Conservation (phyloP, 2,329 filamentous ascomycete species). For the Xylariaceae sp. region DNA sequence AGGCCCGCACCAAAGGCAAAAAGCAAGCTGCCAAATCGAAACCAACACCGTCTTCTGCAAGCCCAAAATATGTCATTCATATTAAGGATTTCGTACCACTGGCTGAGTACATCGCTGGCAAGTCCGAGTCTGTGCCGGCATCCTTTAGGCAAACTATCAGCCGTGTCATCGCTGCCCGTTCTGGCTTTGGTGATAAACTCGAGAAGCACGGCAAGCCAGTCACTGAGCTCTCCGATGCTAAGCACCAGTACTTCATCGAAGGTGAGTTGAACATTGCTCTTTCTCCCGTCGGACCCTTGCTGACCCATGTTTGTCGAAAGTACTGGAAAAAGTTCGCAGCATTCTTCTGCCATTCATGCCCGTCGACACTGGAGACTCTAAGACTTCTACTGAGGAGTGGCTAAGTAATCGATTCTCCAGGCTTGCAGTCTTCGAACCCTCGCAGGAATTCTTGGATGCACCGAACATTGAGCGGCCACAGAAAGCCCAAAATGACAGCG, state of each 20-base stretch:
- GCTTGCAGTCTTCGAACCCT: slow-evolving; percentile 38
- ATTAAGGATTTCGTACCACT: slow-evolving; percentile 38
- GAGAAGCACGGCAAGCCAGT: slow-evolving; percentile 11
- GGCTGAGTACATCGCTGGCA: slow-evolving; percentile 36
- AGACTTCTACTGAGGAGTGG: slow-evolving; percentile 1
- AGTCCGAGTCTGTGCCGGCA: slow-evolving; percentile 28
- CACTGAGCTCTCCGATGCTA: slow-evolving; percentile 23
- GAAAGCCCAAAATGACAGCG: slow-evolving; percentile 12
- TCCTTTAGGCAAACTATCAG: slow-evolving; percentile 33
- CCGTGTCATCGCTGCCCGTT: slow-evolving; percentile 37
- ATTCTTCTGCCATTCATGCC: slow-evolving; percentile 24
- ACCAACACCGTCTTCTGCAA: neutral
- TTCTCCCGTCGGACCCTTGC: neutral
- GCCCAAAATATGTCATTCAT: slow-evolving; percentile 33
- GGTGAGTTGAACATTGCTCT: slow-evolving; percentile 3
- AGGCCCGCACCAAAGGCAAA: slow-evolving; percentile 16
- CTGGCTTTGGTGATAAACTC: slow-evolving; percentile 26
- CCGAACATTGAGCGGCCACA: slow-evolving; percentile 26
- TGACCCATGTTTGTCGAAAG: neutral
- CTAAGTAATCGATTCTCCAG: slow-evolving; percentile 34
- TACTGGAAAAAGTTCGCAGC: slow-evolving; percentile 35
- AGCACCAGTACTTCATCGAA: slow-evolving; percentile 35
- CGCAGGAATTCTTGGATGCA: slow-evolving; percentile 35
- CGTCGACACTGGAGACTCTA: slow-evolving; percentile 4
- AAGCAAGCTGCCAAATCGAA: slow-evolving; percentile 28